These are phyloP conservation scores for Apiospora hydei DNA, from an alignment of 2,329 filamentous ascomycete genomes.

Conservation along the genomic window DNA sequence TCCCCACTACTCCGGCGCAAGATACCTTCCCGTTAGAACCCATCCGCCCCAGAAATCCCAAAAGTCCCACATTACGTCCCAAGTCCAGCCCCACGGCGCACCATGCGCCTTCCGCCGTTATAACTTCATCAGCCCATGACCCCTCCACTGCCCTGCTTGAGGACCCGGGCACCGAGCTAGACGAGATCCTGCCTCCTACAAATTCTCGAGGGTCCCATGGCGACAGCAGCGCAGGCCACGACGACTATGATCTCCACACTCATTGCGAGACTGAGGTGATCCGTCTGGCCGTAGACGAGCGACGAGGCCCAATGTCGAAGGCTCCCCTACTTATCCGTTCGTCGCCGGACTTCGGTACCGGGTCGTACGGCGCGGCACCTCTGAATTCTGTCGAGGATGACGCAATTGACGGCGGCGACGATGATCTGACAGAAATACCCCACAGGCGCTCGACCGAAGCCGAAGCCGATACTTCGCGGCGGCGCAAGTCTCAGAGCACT, in stretches of 20 bases:
- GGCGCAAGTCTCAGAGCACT: constrained; percentile 36
- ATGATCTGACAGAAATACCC: constrained; percentile 33
- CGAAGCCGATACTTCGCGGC: constrained; percentile 32
- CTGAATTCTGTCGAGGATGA: constrained; percentile 47
- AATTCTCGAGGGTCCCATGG: constrained; percentile 29
- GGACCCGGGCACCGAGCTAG: neutral
- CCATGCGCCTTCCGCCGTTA: constrained; percentile 8
- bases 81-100: constrained; percentile 10
- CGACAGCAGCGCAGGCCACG: neutral
- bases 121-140: constrained; percentile 19
- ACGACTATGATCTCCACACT: constrained; percentile 35
- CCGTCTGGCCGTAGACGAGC: constrained; percentile 32
- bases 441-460: constrained; percentile 36
- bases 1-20: constrained; percentile 16
- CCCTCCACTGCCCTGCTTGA: constrained; percentile 13
- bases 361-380: constrained; percentile 67
- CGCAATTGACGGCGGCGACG: constrained; percentile 42
- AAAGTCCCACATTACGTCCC: neutral
- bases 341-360: constrained; percentile 65
- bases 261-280: constrained; percentile 34
- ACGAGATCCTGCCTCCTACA: neutral
- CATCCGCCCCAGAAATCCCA: neutral
- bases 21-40: constrained; percentile 20
- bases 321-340: constrained; percentile 65
- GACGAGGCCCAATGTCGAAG: constrained; percentile 47